These are phyloP conservation scores for Xerocomus brunneocitrinus DNA, from an alignment of 768 basidiomycete genomes.

Conservation along the genomic window DNA sequence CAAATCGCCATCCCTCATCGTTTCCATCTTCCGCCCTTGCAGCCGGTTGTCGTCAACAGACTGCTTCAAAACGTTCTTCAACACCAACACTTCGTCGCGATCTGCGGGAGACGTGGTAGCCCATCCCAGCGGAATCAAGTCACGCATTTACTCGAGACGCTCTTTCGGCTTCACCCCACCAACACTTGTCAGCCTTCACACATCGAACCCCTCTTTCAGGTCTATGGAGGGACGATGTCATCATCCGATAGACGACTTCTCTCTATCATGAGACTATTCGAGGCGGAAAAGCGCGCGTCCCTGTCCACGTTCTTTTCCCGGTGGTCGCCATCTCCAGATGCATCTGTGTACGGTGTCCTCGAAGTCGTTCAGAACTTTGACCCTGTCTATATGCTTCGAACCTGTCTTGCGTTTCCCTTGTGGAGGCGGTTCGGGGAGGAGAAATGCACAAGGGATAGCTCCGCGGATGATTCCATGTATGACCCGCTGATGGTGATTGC, in stretches of 20 bases:
- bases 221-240: slow-evolving; percentile 76
- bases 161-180: slow-evolving; percentile 73
- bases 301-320: slow-evolving; percentile 54
- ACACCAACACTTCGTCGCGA: slow-evolving; percentile 55
- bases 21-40: background rate
- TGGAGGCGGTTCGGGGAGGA: slow-evolving; percentile 51
- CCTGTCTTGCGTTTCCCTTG: slow-evolving; percentile 66
- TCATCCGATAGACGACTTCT: slow-evolving; percentile 62
- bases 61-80: slow-evolving; percentile 73
- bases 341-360: slow-evolving; percentile 43
- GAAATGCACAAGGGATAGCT: slow-evolving; percentile 14
- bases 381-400: slow-evolving; percentile 59
- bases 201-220: slow-evolving; percentile 65
- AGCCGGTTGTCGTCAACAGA: slow-evolving; percentile 72
- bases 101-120: slow-evolving; percentile 30
- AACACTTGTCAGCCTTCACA: slow-evolving; percentile 87
- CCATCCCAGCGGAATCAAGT: slow-evolving; percentile 41
- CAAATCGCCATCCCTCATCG: background rate
- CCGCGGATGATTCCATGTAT: slow-evolving; percentile 48
- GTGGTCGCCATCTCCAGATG: slow-evolving; percentile 56
- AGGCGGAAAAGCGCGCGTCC: slow-evolving; percentile 62
- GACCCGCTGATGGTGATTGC: slow-evolving; percentile 77
- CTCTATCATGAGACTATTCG: slow-evolving; percentile 75
- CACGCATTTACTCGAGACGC: slow-evolving; percentile 50
- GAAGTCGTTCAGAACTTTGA: slow-evolving; percentile 73